These are phyloP conservation scores for Paratinospora sagittata DNA, from an alignment of 164 flowering plant genomes.

Conservation along the genomic window DNA sequence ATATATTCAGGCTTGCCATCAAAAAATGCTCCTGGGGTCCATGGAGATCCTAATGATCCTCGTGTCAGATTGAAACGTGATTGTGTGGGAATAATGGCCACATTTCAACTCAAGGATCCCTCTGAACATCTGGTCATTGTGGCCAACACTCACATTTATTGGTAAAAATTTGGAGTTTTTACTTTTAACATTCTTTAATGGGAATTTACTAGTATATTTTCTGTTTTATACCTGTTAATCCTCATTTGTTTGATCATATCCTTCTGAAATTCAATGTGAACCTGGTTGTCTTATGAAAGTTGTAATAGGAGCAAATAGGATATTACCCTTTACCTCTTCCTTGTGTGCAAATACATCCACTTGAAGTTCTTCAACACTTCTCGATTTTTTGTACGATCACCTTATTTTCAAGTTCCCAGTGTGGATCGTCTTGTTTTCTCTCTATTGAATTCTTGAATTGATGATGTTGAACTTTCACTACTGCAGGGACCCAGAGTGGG, in stretches of 20 bases:
- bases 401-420: not conserved
- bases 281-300: too few species aligned
- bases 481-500: slow-evolving; percentile 90
- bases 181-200: not conserved
- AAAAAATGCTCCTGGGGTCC: slow-evolving; percentile 24
- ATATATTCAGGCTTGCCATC: slow-evolving; percentile 29
- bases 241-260: not conserved
- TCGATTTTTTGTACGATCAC: not conserved
- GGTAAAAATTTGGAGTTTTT: slow-evolving; percentile 33
- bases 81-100: slow-evolving; percentile 88
- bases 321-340: too few species aligned
- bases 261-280: not conserved
- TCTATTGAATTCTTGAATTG: slow-evolving; percentile 4
- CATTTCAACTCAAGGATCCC: slow-evolving; percentile 59
- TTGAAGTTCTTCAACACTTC: not conserved
- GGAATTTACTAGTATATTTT: not conserved
- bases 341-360: not conserved
- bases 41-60: slow-evolving; percentile 83
- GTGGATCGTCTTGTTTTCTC: slow-evolving; percentile 1
- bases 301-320: too few species aligned
- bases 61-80: slow-evolving; percentile 84
- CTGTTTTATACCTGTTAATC: not conserved
- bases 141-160: slow-evolving; percentile 91
- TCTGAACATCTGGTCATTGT: slow-evolving; percentile 54
- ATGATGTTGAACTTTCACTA: not conserved